A percentile compares a stretch with the other conserved stretches of the same genome.
phyloP scores from a whole-genome alignment of 2,329 filamentous ascomycete species.

The Cadophora luteo-olivacea region DNA sequence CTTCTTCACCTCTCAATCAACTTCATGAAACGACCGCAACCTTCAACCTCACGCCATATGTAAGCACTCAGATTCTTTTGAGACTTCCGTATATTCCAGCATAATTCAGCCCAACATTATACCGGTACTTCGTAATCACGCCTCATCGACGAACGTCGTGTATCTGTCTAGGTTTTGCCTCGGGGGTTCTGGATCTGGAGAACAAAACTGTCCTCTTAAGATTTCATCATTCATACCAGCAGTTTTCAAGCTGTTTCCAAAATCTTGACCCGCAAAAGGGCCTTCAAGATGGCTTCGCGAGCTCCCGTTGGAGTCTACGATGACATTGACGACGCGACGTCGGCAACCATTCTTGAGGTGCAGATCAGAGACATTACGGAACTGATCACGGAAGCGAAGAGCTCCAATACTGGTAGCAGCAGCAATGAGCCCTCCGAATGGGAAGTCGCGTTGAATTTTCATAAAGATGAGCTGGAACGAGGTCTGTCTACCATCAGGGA shows the following conservation, averaged over 20 bases:
- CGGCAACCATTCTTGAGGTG: slow-evolving; percentile 12
- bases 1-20: neutral
- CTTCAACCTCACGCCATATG: neutral
- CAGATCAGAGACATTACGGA: slow-evolving; percentile 24
- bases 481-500: slow-evolving; percentile 13
- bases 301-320: neutral
- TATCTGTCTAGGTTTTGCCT: neutral
- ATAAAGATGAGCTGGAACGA: slow-evolving; percentile 23
- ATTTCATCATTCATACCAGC: too few species aligned
- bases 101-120: too few species aligned
- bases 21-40: neutral
- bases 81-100: too few species aligned
- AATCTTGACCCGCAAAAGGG: too few species aligned
- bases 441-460: slow-evolving; percentile 3
- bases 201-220: too few species aligned
- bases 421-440: slow-evolving; percentile 2
- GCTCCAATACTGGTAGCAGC: neutral
- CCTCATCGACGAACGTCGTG: too few species aligned
- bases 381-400: neutral
- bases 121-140: too few species aligned
- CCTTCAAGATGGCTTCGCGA: neutral
- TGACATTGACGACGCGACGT: slow-evolving; percentile 11
- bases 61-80: too few species aligned
- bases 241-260: neutral
- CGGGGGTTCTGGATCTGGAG: too few species aligned